Evolutionary conservation across 2,329 filamentous ascomycete genomes (phyloP), one percentile per base, ranked within the genome.

Genomic region (Emmonsiellopsis sp.): DNA sequence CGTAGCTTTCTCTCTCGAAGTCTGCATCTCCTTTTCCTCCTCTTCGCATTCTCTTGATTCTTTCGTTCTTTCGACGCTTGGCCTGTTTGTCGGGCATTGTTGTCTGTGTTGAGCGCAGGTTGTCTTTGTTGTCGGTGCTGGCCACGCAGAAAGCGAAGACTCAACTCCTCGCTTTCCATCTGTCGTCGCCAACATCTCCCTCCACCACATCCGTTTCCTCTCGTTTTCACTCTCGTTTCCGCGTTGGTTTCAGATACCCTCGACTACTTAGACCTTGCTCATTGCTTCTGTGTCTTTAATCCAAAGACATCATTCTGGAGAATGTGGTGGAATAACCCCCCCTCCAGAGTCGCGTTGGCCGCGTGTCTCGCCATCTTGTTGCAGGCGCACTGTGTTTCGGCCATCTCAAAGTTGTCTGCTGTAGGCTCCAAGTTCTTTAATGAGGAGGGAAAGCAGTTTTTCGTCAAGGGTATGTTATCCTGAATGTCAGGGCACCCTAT

Each of bases 361-460:
- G 58, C 60, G 27, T 56, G 64, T 57, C 57, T 68, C 52, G 52
- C 68, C 50, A 60, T 62, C 33, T 58, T 60, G 52, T 55, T 68
- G 42, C 62, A 65, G 47, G 57, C 56, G 36, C 55, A 61, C 63
- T 53, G 61, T 10, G 65, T 63, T 47, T 56, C 58, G 42, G 75
- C 79, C 33, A 71, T 83, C 47, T 72, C 78, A 37, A 78, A 78
- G 52, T 79, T 85, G 57, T 74, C 74, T n/a, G 71, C 72, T 42
- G 80, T 85, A 52, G 88, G 88, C 49, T 84, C 85, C 73, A 95
- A 94, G 72, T 89, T 95, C 75, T 95, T 94, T 74, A 84, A 83
- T 60, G 82, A 81, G 63, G 82, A 91, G 67, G 88, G 88, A 58
- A 77, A 83, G 34, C 88, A 94, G 66, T 94, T 87, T 76, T 93